Percentiles rank a stretch among this genome's conserved stretches.
Conservation (phyloP, 1,284 basidiomycete species). For the Termitomyces sp. region DNA sequence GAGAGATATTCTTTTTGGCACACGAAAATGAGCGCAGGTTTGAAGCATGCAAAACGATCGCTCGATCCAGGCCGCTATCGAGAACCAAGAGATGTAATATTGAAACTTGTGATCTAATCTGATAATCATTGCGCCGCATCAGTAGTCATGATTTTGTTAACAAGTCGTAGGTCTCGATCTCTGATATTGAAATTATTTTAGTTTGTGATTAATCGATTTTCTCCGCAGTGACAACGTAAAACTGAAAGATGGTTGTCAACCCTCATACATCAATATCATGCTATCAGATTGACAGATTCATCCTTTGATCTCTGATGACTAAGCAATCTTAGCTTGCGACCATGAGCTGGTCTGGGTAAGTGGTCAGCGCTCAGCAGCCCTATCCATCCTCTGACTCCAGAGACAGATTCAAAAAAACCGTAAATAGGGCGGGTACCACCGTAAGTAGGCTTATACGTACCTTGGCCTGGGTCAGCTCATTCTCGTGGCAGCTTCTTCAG, state of each 20-base stretch:
- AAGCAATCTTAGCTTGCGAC: conserved; percentile 9
- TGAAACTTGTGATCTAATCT: conserved; percentile 1
- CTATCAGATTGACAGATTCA: not conserved
- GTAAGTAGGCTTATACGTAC: conserved; percentile 27
- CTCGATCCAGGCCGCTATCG: conserved; percentile 1
- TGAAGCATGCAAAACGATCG: not conserved
- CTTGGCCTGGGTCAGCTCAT: conserved; percentile 8
- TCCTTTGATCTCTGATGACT: conserved; percentile 8
- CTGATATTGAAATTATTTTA: not conserved
- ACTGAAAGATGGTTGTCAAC: not conserved
- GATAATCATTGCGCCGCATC: not conserved
- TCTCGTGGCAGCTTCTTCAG: conserved; percentile 68
- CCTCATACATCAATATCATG: not conserved
- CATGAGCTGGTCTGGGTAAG: conserved; percentile 45
- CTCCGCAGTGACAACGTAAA: no score
- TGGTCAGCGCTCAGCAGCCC: not conserved
- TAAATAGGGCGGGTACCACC: conserved; percentile 90
- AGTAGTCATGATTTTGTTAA: not conserved
- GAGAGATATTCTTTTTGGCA: not conserved
- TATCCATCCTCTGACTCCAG: conserved; percentile 6
- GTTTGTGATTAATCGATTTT: not conserved
- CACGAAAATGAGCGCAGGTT: conserved; percentile 1
- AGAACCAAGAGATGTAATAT: not conserved
- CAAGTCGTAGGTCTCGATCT: not conserved
- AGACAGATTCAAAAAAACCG: conserved; percentile 86